A percentile compares a stretch with the other conserved stretches of the same genome.
Conservation (phyloP, 768 basidiomycete species). For the Kondoa subrosea region DNA sequence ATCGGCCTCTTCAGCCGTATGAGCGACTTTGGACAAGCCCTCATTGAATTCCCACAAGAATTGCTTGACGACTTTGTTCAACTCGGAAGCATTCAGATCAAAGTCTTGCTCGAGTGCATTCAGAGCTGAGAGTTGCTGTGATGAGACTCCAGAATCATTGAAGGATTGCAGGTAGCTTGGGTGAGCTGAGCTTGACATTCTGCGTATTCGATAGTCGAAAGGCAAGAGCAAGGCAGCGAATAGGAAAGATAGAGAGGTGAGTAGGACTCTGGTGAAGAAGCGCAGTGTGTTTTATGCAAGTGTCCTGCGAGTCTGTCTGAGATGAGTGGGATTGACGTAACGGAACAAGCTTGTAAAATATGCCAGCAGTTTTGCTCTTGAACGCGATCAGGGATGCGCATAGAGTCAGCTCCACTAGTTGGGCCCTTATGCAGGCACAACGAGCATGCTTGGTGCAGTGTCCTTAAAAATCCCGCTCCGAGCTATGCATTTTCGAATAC, state of each 20-base stretch:
- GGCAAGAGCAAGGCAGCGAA: background rate
- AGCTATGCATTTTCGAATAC: no score
- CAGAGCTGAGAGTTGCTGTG: background rate
- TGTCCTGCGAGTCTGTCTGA: no score
- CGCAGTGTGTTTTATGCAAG: no score
- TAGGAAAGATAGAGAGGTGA: no score
- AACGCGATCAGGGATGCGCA: no score
- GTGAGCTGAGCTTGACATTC: background rate
- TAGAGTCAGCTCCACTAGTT: no score
- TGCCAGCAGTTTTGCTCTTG: background rate
- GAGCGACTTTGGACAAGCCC: slow-evolving; percentile 49
- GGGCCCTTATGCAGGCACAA: no score
- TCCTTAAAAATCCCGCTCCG: no score
- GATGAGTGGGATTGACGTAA: background rate
- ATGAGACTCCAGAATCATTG: background rate
- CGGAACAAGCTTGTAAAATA: background rate
- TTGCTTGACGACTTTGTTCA: background rate
- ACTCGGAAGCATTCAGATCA: background rate
- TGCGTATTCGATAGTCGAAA: background rate
- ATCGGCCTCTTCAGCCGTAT: slow-evolving; percentile 38
- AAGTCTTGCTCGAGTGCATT: background rate
- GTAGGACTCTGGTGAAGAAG: no score
- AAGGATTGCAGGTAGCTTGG: background rate
- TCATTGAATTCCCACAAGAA: slow-evolving; percentile 64
- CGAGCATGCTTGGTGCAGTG: no score